Percentiles rank a stretch among this genome's conserved stretches.
Evolutionary conservation across 2,329 filamentous ascomycete genomes (phyloP).

Genomic region (Penicillium sp.): DNA sequence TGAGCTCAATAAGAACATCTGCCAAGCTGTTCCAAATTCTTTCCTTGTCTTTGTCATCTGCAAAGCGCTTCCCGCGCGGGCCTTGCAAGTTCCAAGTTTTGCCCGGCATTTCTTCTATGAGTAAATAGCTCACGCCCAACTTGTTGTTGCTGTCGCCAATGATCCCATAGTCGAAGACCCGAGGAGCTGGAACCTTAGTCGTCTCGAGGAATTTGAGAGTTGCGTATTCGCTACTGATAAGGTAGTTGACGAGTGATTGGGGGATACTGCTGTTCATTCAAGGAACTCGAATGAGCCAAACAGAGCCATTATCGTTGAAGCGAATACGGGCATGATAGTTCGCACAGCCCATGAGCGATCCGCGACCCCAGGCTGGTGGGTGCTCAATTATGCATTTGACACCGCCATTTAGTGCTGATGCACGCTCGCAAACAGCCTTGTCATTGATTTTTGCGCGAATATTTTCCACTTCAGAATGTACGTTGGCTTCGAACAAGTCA

Average conservation of each 20-base stretch:
- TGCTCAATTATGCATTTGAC: constrained; percentile 11
- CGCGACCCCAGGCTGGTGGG: constrained; percentile 5
- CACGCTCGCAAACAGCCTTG: constrained; percentile 7
- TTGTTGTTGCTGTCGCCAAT: constrained; percentile 13
- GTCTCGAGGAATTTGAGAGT: constrained; percentile 38
- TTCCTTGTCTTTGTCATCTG: constrained; percentile 11
- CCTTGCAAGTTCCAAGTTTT: constrained; percentile 9
- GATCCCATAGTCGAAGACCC: constrained; percentile 32
- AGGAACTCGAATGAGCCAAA: constrained; percentile 12
- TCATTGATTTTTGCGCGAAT: constrained; percentile 7
- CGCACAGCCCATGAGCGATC: constrained; percentile 4
- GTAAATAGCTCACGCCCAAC: constrained; percentile 10
- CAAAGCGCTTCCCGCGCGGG: constrained; percentile 7
- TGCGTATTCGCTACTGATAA: constrained; percentile 38
- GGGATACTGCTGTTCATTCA: constrained; percentile 11
- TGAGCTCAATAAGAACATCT: constrained; percentile 12
- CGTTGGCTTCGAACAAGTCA: constrained; percentile 9
- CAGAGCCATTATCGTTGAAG: constrained; percentile 2
- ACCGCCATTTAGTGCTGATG: constrained; percentile 10
- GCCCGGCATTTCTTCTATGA: constrained; percentile 11
- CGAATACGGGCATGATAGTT: constrained; percentile 15
- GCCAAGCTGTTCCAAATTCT: constrained; percentile 7
- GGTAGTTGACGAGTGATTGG: constrained; percentile 10
- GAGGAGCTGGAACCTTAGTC: constrained; percentile 34
- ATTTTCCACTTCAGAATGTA: constrained; percentile 6